phyloP scores from a whole-genome alignment of 257 asterid genomes.

The Solanum verrucosum region DNA sequence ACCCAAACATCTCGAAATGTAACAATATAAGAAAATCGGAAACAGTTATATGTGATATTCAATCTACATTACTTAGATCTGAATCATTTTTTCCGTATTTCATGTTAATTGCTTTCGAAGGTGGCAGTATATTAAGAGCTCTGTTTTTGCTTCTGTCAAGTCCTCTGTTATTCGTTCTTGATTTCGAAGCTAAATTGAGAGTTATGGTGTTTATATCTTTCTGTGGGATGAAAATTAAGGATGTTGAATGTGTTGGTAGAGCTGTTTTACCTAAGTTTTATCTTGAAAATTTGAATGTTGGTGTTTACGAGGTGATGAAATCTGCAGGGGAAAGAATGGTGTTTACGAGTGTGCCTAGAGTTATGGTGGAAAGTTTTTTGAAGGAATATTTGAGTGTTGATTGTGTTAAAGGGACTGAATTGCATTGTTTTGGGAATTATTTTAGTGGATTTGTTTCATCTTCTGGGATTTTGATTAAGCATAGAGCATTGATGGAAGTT shows the following conservation, averaged over 20 bases:
- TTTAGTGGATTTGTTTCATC: conserved; percentile 47
- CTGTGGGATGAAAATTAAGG: conserved; percentile 54
- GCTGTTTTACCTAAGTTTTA: conserved; percentile 84
- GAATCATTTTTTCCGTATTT: conserved; percentile 74
- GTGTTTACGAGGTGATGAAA: conserved; percentile 35
- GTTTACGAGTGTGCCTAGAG: conserved; percentile 56
- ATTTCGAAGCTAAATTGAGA: conserved; percentile 31
- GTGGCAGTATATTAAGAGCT: conserved; percentile 70
- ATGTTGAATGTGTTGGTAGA: conserved; percentile 50
- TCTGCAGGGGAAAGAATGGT: conserved; percentile 39
- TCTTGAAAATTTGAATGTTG: conserved; percentile 48
- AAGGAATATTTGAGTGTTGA: conserved; percentile 63
- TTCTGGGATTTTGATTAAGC: conserved; percentile 52
- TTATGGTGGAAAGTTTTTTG: conserved; percentile 74
- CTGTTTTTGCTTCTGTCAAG: conserved; percentile 48
- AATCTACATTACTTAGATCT: conserved; percentile 38
- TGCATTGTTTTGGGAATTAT: conserved; percentile 40
- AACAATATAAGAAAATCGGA: conserved; percentile 17
- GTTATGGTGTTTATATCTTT: conserved; percentile 71
- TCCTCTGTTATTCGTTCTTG: conserved; percentile 37
- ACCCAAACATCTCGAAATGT: conserved; percentile 39
- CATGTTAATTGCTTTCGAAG: conserved; percentile 94
- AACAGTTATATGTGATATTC: conserved; percentile 55
- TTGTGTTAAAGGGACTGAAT: conserved; percentile 58
- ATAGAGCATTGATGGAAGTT: conserved; percentile 49